A percentile compares a stretch with the other conserved stretches of the same genome.
Evolutionary conservation across 2,329 filamentous ascomycete genomes (phyloP).

Genomic region (Pyricularia sp.): DNA sequence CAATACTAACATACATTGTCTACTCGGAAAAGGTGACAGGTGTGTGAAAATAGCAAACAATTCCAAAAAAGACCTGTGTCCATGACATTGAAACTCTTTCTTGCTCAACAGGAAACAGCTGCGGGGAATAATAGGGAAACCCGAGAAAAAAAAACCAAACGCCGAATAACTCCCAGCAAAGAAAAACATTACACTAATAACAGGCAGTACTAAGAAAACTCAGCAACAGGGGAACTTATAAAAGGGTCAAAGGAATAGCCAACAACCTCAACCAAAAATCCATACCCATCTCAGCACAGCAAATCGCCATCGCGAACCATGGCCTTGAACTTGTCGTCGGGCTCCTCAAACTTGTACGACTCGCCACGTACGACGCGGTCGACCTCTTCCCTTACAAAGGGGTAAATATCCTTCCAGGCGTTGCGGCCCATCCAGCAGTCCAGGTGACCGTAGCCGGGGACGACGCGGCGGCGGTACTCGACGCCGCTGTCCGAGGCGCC

Average conservation of each 20-base stretch:
- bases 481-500: slow-evolving; percentile 11
- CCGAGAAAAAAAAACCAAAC: background rate
- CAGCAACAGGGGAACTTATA: background rate
- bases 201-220: background rate
- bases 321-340: slow-evolving; percentile 29
- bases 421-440: slow-evolving; percentile 55
- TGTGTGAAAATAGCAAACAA: background rate
- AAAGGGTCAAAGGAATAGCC: background rate
- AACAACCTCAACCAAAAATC: background rate
- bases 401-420: slow-evolving; percentile 50
- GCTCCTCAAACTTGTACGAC: slow-evolving; percentile 31
- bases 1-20: background rate
- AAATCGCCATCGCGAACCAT: slow-evolving; percentile 32
- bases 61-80: background rate
- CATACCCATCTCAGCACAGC: slow-evolving; percentile 15
- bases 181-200: background rate
- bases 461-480: slow-evolving; percentile 40
- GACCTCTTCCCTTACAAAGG: slow-evolving; percentile 43
- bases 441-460: slow-evolving; percentile 50
- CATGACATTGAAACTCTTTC: background rate
- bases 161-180: background rate
- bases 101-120: background rate
- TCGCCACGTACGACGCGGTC: slow-evolving; percentile 39
- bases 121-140: background rate
- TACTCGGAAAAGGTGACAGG: background rate